Evolutionary conservation across 176 grass and related monocot species (phyloP), one percentile per base, ranked within the genome.

Genomic region (Hsuehochloa calcarea): DNA sequence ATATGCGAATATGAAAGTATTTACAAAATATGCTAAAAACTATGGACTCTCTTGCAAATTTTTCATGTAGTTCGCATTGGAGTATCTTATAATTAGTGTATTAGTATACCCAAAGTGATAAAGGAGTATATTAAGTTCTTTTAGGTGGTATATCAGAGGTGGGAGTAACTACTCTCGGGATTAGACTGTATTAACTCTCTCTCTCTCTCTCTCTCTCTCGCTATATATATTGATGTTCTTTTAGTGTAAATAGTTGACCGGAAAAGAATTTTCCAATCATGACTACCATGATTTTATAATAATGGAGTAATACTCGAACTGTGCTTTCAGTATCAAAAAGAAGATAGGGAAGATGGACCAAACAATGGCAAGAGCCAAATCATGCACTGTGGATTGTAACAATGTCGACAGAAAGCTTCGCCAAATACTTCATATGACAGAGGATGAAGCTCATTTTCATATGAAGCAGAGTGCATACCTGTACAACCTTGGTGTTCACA

Each of bases 371-470:
- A 90, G 66, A 81, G 86, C 93, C 20, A 96, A 92, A 88, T 79
- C 84, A 65, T 92, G 90, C 66, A 79, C 85, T 31, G 97, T 92
- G 66, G 97, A 96, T 88, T 99, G 97, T 91, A 94, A 87, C 86
- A 99, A 99, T 82, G 88, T 99, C 14, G 84, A 92, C 78, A 96
- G 68, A 81, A 99, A 99, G 85, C 88, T 99, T 66, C 84, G 90
- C 46, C 97, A 99, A 84, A 92, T 99, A 87, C 93, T 99, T 84
- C 88, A 94, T 83, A 92, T 94, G 81, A 99, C 97, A 43, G 93
- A 99, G 65, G 92, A 93, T 87, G 97, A 99, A 92, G 86, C 92
- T 77, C 90, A 92, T 84, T 99, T 99, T 89, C 97, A 99, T 86
- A 93, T 92, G 90, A 93, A 92, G 83, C 97, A 99, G 81, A 99